Evolutionary conservation across 2,329 filamentous ascomycete species (phyloP).

Genomic region (Celoporthe dispersa): DNA sequence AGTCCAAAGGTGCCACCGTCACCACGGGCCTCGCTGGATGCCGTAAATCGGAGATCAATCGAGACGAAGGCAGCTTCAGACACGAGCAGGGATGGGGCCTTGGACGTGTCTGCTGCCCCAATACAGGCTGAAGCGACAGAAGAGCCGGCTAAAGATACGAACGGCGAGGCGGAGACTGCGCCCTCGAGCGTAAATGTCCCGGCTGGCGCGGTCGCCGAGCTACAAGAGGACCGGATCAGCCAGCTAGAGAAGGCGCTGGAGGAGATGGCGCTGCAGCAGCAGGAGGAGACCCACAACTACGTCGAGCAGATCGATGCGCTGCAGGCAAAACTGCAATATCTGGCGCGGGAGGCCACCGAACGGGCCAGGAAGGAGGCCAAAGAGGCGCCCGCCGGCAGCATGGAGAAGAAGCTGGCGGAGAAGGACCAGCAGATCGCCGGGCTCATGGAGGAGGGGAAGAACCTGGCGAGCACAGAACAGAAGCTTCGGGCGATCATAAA

Average conservation of each 20-base stretch:
- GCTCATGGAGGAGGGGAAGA: constrained; percentile 90
- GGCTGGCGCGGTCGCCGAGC: constrained; percentile 34
- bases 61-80: constrained; percentile 16
- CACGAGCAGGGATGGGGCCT: background rate
- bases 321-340: constrained; percentile 86
- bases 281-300: constrained; percentile 82
- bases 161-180: constrained; percentile 9
- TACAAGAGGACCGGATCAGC: constrained; percentile 46
- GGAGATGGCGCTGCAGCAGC: constrained; percentile 58
- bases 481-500: constrained; percentile 84
- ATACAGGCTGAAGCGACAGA: constrained; percentile 15
- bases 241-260: constrained; percentile 43
- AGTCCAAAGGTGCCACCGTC: constrained; percentile 28
- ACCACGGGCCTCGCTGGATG: constrained; percentile 35
- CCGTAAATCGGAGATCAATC: constrained; percentile 26
- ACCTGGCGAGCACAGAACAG: constrained; percentile 83
- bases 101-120: constrained; percentile 5
- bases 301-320: constrained; percentile 90
- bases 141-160: constrained; percentile 13
- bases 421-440: constrained; percentile 90
- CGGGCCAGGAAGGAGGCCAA: constrained; percentile 71
- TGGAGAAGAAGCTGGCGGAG: constrained; percentile 81
- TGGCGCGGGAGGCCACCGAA: constrained; percentile 79
- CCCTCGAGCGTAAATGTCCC: constrained; percentile 8
- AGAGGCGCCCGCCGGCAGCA: constrained; percentile 65